Conservation (phyloP, 2,329 filamentous ascomycete species). For the Apiospora aurea region DNA sequence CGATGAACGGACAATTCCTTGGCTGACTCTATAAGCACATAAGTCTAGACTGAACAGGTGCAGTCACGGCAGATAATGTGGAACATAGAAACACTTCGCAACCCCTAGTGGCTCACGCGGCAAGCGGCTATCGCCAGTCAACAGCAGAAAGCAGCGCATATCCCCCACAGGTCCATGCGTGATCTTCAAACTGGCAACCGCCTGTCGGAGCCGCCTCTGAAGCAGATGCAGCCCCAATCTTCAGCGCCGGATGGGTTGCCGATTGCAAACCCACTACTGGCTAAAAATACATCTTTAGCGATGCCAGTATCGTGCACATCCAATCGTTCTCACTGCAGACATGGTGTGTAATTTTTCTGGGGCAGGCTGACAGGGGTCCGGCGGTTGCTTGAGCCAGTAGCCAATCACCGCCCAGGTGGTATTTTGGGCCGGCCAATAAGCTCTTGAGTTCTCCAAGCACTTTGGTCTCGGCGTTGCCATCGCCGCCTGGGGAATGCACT, state of each 20-base stretch:
- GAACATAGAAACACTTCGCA: background rate
- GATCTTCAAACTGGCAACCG: slow-evolving; percentile 6
- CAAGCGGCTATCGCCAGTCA: slow-evolving; percentile 2
- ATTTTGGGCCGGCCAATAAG: slow-evolving; percentile 16
- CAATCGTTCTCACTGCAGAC: slow-evolving; percentile 1
- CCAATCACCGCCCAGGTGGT: slow-evolving; percentile 1
- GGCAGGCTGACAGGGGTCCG: background rate
- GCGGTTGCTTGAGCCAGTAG: background rate
- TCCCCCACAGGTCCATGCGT: background rate
- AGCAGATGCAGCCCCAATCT: background rate
- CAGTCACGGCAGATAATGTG: background rate
- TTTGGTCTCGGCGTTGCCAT: background rate
- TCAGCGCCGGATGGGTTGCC: slow-evolving; percentile 12
- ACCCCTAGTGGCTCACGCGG: background rate
- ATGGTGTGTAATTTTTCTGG: background rate
- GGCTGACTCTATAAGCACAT: too few relatives aligned
- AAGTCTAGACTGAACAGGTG: background rate
- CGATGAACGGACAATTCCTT: background rate
- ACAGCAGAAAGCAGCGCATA: background rate
- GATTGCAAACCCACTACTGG: background rate
- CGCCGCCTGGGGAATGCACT: background rate
- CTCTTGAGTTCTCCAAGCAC: background rate
- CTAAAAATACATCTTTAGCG: slow-evolving; percentile 4
- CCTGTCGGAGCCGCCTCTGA: background rate
- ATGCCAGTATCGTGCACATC: background rate